phyloP scores from a whole-genome alignment of 1,139 yeast genomes.

The Magnusiomyces starmeri region DNA sequence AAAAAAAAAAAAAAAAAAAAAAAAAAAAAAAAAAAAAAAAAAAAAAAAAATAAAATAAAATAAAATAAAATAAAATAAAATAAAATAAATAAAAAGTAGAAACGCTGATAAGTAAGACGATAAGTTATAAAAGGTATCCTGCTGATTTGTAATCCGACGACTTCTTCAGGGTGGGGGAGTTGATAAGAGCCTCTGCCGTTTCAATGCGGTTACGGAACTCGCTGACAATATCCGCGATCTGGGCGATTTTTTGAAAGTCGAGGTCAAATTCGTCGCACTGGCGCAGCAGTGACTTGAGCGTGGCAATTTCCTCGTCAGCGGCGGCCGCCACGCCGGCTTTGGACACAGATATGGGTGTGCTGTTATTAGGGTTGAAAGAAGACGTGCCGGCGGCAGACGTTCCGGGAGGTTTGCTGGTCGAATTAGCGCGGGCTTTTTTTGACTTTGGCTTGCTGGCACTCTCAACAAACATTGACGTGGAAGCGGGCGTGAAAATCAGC shows the following conservation, averaged over 20 bases:
- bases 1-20: not conserved
- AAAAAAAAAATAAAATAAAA: not conserved
- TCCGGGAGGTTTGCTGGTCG: too few species aligned
- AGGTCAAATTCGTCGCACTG: constrained; percentile 51
- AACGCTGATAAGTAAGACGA: not conserved
- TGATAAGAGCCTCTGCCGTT: not conserved
- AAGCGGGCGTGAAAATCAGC: not conserved
- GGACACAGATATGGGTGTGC: not conserved
- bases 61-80: not conserved
- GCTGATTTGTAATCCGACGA: too few species aligned
- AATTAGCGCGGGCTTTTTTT: too few species aligned
- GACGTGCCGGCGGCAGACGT: not conserved
- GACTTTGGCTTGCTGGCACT: too few species aligned
- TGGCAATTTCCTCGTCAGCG: constrained; percentile 40
- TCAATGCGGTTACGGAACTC: constrained; percentile 37
- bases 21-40: not conserved
- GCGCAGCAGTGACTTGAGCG: constrained; percentile 39
- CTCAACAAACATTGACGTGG: too few species aligned
- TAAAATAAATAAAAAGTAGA: not conserved
- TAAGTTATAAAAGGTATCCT: not conserved
- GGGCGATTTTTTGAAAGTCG: constrained; percentile 63
- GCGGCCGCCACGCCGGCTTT: not conserved
- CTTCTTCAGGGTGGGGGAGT: too few species aligned
- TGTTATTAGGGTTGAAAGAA: not conserved
- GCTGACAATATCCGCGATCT: constrained; percentile 44